Base-by-base conservation (phyloP, 306 rosid genomes). In the Lathyrus tuberosus region DNA sequence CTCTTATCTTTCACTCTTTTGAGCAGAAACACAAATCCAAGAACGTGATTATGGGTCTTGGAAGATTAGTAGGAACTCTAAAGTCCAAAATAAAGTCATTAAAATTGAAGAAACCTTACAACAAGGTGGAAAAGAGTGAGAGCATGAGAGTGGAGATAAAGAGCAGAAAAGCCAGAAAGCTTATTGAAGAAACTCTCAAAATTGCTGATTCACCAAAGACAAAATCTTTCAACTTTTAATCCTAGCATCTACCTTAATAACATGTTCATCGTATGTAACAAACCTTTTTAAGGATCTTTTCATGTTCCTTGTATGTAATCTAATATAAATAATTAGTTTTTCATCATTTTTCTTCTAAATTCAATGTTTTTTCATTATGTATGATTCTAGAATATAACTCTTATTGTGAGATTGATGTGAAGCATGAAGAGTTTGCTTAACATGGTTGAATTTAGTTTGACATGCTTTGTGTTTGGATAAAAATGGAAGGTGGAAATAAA, bases 131-230 rank as follows among this genome's bases (percentile, higher is more conserved):
- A 74, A 94, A 94, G 86, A 94, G 98, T 69, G 98, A 94, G 6
- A 94, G 98, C 53, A 94, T 94, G 98, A 85, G 98, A 74, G 85
- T 90, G 40, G 98, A 94, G 84, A 94, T 94, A 4, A 79, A 86
- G 65, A 94, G 99, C 85, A 91, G 76, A 48, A 94, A 91, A 60
- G 97, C 99, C 57, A 80, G 82, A 65, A 91, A 88, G 82, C 84
- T 94, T 44, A 89, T 94, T 26, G 86, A 91, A 74, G 66, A 94
- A 38, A 88, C 95, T 28, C 77, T 94, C 76, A 81, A 86, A 70
- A 77, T 83, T 37, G 96, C 96, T 5, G 99, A 91, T 74, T 91
- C 99, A 24, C 97, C 99, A 8, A 76, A 74, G 17, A 33, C 87
- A 24, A 94, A 71, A 70, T 67, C 91, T 16, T 76, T 66, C 77